A percentile compares a stretch with the other conserved stretches of the same genome.
These are phyloP conservation scores for Falciphora oryzae DNA, from an alignment of 2,329 filamentous ascomycete species.

Conservation along the genomic window DNA sequence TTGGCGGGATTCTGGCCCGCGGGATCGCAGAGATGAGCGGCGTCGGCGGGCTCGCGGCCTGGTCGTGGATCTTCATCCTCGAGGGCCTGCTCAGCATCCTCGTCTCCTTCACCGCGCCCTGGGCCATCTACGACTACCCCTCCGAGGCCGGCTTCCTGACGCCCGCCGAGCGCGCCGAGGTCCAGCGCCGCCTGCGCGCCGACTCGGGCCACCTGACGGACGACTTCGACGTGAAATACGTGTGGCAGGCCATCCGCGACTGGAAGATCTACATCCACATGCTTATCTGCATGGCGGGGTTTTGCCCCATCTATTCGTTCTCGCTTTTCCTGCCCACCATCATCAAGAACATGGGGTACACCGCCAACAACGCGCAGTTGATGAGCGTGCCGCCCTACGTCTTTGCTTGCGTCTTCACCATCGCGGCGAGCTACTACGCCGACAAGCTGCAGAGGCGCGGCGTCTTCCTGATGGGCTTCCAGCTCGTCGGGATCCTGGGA, in stretches of 20 bases:
- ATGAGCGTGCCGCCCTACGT: slow-evolving; percentile 31
- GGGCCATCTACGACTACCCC: slow-evolving; percentile 55
- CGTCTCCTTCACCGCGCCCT: slow-evolving; percentile 33
- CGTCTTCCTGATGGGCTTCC: slow-evolving; percentile 59
- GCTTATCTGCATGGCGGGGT: slow-evolving; percentile 21
- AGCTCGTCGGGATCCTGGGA: slow-evolving; percentile 56
- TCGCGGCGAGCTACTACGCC: slow-evolving; percentile 57
- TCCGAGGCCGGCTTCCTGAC: slow-evolving; percentile 43
- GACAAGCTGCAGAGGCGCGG: slow-evolving; percentile 61
- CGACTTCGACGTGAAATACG: slow-evolving; percentile 50
- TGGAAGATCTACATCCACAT: slow-evolving; percentile 48
- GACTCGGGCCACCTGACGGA: slow-evolving; percentile 45
- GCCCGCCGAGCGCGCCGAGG: slow-evolving; percentile 35
- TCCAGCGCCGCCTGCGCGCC: slow-evolving; percentile 35
- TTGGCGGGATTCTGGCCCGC: slow-evolving; percentile 15
- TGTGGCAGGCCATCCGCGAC: slow-evolving; percentile 51
- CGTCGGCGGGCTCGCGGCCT: slow-evolving; percentile 38
- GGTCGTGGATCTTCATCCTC: slow-evolving; percentile 59
- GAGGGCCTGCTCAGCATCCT: slow-evolving; percentile 19
- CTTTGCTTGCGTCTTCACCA: slow-evolving; percentile 50
- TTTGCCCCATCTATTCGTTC: slow-evolving; percentile 20
- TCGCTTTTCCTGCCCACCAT: slow-evolving; percentile 24
- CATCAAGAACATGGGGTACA: slow-evolving; percentile 23
- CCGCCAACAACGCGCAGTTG: slow-evolving; percentile 21
- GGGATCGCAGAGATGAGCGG: slow-evolving; percentile 15